Evolutionary conservation across 192 early-diverging fungal genomes (phyloP).

Genomic region (Coemansia sp.): DNA sequence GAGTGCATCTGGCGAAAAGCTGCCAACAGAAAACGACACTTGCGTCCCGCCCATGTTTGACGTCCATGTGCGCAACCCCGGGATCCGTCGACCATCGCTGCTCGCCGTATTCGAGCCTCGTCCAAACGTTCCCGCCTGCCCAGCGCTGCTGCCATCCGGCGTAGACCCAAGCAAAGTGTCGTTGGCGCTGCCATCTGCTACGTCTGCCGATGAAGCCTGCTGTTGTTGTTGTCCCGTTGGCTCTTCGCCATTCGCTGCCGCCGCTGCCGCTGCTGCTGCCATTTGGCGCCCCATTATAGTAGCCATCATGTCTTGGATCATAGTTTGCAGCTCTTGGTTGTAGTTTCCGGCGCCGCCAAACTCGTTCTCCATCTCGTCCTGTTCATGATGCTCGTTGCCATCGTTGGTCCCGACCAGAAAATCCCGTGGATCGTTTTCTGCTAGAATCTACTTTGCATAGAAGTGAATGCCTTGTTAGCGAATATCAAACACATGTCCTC

Average conservation of each 20-base stretch:
- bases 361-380: conserved; percentile 56
- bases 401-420: conserved; percentile 22
- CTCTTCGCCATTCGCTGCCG: neutral
- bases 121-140: neutral
- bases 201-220: neutral
- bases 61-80: conserved; percentile 46
- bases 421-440: conserved; percentile 49
- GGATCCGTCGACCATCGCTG: conserved; percentile 10
- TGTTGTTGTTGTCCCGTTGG: neutral
- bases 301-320: conserved; percentile 46
- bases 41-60: conserved; percentile 32
- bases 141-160: conserved; percentile 14
- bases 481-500: neutral
- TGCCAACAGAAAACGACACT: conserved; percentile 44
- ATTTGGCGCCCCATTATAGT: conserved; percentile 30
- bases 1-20: conserved; percentile 12
- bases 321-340: conserved; percentile 47
- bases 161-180: conserved; percentile 10
- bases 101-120: neutral
- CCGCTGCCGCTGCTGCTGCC: conserved; percentile 4
- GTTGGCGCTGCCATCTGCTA: neutral
- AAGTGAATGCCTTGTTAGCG: neutral
- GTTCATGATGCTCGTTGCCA: conserved; percentile 24
- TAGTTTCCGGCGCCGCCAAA: conserved; percentile 57
- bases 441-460: conserved; percentile 26